These are phyloP conservation scores for Talaromyces funiculosus DNA, from an alignment of 2,329 filamentous ascomycete species.

Conservation along the genomic window DNA sequence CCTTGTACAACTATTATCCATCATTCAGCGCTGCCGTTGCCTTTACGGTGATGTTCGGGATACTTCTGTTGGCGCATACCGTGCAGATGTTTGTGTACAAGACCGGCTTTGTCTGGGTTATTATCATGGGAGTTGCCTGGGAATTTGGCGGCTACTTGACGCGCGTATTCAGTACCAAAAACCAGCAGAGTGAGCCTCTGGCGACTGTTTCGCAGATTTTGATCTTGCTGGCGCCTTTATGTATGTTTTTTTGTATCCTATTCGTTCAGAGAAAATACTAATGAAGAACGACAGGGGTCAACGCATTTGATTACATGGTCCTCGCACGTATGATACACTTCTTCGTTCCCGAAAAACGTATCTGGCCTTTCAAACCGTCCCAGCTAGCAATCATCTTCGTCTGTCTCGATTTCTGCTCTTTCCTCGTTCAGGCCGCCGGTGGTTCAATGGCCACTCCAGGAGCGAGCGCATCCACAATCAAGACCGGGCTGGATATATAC, in stretches of 20 bases:
- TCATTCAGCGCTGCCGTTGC: conserved; percentile 32
- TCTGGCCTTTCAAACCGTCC: conserved; percentile 36
- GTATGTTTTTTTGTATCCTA: not conserved
- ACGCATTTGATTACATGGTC: conserved; percentile 46
- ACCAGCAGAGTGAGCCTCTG: conserved; percentile 32
- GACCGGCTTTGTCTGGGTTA: conserved; percentile 39
- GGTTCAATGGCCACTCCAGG: conserved; percentile 13
- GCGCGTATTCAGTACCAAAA: conserved; percentile 35
- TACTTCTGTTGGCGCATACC: conserved; percentile 27
- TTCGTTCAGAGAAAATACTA: not conserved
- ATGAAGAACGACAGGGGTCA: conserved; percentile 24
- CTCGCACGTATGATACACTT: conserved; percentile 44
- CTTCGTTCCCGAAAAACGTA: conserved; percentile 33
- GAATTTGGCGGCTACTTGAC: conserved; percentile 37
- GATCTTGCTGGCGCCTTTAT: conserved; percentile 38
- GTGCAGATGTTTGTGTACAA: conserved; percentile 29
- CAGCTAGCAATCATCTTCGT: conserved; percentile 38
- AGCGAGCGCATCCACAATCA: not conserved
- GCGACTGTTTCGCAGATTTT: conserved; percentile 36
- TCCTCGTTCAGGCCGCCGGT: conserved; percentile 22
- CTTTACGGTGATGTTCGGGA: conserved; percentile 33
- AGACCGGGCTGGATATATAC: conserved; percentile 23
- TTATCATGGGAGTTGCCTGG: conserved; percentile 40
- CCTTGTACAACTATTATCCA: conserved; percentile 28
- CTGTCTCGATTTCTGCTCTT: conserved; percentile 33